Conservation (phyloP, 805 yeast species). For the Saturnispora hagleri region DNA sequence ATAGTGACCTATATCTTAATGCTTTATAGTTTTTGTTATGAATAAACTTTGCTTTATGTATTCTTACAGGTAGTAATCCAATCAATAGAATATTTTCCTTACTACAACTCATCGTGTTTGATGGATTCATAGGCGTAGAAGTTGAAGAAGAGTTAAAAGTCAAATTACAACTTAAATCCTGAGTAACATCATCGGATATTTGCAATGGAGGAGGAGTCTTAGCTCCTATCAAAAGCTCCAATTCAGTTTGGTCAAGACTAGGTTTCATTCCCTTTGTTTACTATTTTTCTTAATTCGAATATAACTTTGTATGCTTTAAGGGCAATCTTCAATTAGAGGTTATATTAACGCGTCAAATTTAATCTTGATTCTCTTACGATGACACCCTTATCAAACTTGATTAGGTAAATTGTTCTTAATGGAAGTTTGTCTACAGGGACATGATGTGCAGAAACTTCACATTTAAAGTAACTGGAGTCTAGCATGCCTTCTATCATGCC, state of each 20-base stretch:
- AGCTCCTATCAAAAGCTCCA: background rate
- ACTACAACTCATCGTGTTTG: background rate
- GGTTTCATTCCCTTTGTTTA: background rate
- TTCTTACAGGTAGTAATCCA: slow-evolving; percentile 2
- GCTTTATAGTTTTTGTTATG: background rate
- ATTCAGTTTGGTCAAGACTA: background rate
- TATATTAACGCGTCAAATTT: slow-evolving; percentile 20
- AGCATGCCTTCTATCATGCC: slow-evolving; percentile 79
- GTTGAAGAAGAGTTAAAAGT: slow-evolving; percentile 2
- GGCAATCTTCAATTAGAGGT: background rate
- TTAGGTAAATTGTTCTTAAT: slow-evolving; percentile 62
- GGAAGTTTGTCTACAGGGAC: slow-evolving; percentile 54
- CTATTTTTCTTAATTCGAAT: background rate
- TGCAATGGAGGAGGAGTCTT: background rate
- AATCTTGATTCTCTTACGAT: slow-evolving; percentile 30
- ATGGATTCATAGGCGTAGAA: slow-evolving; percentile 1
- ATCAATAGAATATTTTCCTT: background rate
- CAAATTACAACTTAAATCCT: background rate
- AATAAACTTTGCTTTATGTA: background rate
- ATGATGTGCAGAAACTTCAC: slow-evolving; percentile 75
- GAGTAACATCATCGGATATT: background rate
- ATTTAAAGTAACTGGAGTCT: slow-evolving; percentile 63
- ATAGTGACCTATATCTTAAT: background rate
- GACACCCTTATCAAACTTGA: slow-evolving; percentile 56
- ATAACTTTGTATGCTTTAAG: background rate